Evolutionary conservation across 2,329 filamentous ascomycete genomes (phyloP).

Genomic region (Didymella keratinophila): DNA sequence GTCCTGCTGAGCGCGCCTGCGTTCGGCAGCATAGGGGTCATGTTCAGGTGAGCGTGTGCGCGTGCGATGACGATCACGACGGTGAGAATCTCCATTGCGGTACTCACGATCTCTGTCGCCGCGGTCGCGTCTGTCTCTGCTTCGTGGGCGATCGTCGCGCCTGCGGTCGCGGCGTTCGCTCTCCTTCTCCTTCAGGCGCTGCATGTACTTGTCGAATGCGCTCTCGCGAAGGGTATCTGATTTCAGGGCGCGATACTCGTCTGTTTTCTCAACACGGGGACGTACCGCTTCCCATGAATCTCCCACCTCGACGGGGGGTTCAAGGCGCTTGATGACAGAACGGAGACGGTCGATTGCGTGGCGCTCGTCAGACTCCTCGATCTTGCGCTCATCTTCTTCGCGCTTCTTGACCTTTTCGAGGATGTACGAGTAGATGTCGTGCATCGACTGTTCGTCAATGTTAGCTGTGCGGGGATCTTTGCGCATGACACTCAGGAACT

Average conservation of each 20-base stretch:
- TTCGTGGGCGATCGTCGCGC: constrained; percentile 55
- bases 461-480: constrained; percentile 87
- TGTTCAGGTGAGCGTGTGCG: constrained; percentile 88
- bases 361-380: constrained; percentile 84
- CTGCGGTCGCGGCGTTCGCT: constrained; percentile 64
- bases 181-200: constrained; percentile 89
- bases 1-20: constrained; percentile 90
- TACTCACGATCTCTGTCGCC: constrained; percentile 52
- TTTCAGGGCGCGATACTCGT: constrained; percentile 83
- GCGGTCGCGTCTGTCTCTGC: constrained; percentile 51
- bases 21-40: constrained; percentile 94
- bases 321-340: constrained; percentile 85
- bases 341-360: constrained; percentile 85
- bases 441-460: constrained; percentile 80
- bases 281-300: constrained; percentile 92
- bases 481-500: constrained; percentile 83
- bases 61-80: constrained; percentile 55
- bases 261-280: constrained; percentile 77
- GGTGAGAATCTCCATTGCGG: constrained; percentile 51
- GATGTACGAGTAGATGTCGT: constrained; percentile 84
- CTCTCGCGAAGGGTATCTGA: constrained; percentile 82
- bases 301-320: constrained; percentile 77
- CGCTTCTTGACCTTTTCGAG: constrained; percentile 86
- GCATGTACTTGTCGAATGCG: constrained; percentile 91
- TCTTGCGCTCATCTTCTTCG: constrained; percentile 81